A percentile compares a stretch with the other conserved stretches of the same genome.
Conservation (phyloP, 2,329 filamentous ascomycete genomes). For the Fusarium stilboides region DNA sequence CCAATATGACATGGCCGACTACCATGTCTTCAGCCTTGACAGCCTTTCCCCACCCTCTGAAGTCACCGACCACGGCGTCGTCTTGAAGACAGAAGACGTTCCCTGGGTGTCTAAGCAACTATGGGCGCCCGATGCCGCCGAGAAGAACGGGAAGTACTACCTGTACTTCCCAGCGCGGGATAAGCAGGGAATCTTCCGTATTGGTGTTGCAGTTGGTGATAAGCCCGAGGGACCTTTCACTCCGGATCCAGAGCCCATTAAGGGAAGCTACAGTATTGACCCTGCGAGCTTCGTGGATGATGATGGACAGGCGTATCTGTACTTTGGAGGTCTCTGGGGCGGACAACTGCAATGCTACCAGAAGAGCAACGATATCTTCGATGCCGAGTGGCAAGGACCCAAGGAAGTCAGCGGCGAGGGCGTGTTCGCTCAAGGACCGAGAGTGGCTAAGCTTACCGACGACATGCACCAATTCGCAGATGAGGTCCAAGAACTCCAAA, state of each 20-base stretch:
- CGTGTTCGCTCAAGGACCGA: slow-evolving; percentile 73
- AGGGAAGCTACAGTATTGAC: slow-evolving; percentile 82
- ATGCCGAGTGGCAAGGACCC: slow-evolving; percentile 67
- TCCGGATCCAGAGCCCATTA: slow-evolving; percentile 75
- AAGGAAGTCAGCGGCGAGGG: slow-evolving; percentile 72
- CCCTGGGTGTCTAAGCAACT: slow-evolving; percentile 86
- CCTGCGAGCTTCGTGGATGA: slow-evolving; percentile 81
- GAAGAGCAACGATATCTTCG: slow-evolving; percentile 67
- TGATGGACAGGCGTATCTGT: slow-evolving; percentile 61
- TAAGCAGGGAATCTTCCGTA: slow-evolving; percentile 78
- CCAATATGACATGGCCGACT: slow-evolving; percentile 88
- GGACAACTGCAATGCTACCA: slow-evolving; percentile 85
- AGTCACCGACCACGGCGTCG: slow-evolving; percentile 81
- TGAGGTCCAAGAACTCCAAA: slow-evolving; percentile 71
- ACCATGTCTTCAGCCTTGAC: slow-evolving; percentile 79
- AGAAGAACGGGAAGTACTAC: slow-evolving; percentile 78
- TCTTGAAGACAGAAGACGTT: slow-evolving; percentile 74
- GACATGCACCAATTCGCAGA: slow-evolving; percentile 76
- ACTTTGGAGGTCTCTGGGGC: slow-evolving; percentile 86
- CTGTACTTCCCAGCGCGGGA: slow-evolving; percentile 85
- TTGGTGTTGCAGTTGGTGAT: slow-evolving; percentile 78
- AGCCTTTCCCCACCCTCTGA: slow-evolving; percentile 68
- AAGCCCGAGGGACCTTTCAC: slow-evolving; percentile 79
- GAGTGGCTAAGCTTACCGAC: slow-evolving; percentile 74
- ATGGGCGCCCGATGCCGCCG: slow-evolving; percentile 84